Evolutionary conservation across 148 eudicot species (phyloP), one percentile per base, ranked within the genome.

Genomic region (Suaeda aralocaspica): DNA sequence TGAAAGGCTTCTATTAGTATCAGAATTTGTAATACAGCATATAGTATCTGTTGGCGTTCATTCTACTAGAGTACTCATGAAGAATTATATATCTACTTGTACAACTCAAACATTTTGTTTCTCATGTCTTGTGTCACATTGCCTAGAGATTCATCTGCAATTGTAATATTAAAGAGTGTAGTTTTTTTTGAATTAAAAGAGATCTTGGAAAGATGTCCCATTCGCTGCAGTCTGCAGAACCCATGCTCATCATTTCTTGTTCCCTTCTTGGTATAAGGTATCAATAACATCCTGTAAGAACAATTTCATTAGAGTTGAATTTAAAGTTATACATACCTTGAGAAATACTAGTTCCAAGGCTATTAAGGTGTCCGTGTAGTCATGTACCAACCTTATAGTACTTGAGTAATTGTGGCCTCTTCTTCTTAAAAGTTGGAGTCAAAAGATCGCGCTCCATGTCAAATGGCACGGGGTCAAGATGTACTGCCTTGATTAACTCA

Each of bases 381-480:
- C n/a, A n/a, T 18, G 66, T 66, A 50, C 74, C 26, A 75, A 92
- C 98, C 96, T 94, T 77, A 55, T 89, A 93, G 70, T 90, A 83
- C 68, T 88, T 90, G 69, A 84, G 90, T 73, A 93, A 78, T 59
- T 88, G 96, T 46, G 92, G 91, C 83, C 96, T 88, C 80, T 90
- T 88, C 84, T 90, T 90, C 82, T 93, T 93, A 50, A 75, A 93
- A 0, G 96, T 93, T 11, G 96, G 98, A 15, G 98, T 90, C 60
- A 90, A 62, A 73, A 93, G 95, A 78, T 87, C 98, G 6, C 92
- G 87, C 2, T 87, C 98, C 84, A 90, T 90, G 82, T 88, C 92
- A 64, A 93, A 93, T 70, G 88, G 96, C 51, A 79, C 65, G 2
- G 95, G 91, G 74, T 93, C 96, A 63, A 90, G 88, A 82, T 93